Evolutionary conservation across 169 alveolate species (phyloP).

Genomic region (Plasmodium inui): DNA sequence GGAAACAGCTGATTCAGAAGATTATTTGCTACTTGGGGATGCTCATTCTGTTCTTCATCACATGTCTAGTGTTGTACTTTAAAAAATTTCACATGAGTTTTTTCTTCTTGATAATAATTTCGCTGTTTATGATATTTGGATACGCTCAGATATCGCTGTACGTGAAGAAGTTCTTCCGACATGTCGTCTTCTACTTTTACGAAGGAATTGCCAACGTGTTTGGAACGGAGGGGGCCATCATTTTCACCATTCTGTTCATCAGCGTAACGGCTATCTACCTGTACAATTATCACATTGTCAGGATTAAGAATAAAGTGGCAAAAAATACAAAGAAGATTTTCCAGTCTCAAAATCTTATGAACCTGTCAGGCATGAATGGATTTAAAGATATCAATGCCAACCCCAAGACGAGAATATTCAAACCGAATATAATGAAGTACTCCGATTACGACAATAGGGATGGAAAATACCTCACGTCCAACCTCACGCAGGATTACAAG

Average conservation of each 20-base stretch:
- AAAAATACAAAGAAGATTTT: slow-evolving; percentile 49
- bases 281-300: slow-evolving; percentile 65
- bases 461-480: slow-evolving; percentile 20
- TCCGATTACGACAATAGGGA: slow-evolving; percentile 44
- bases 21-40: slow-evolving; percentile 58
- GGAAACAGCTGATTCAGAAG: slow-evolving; percentile 65
- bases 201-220: slow-evolving; percentile 74
- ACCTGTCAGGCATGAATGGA: slow-evolving; percentile 36
- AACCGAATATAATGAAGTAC: slow-evolving; percentile 51
- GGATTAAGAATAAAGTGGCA: slow-evolving; percentile 63
- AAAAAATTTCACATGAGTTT: slow-evolving; percentile 67
- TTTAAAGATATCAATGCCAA: slow-evolving; percentile 21
- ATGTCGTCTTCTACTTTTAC: slow-evolving; percentile 59
- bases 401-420: slow-evolving; percentile 40
- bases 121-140: slow-evolving; percentile 74
- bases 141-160: slow-evolving; percentile 58
- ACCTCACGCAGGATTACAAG: slow-evolving; percentile 50
- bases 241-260: slow-evolving; percentile 33
- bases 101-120: slow-evolving; percentile 26
- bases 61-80: slow-evolving; percentile 46
- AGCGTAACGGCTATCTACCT: slow-evolving; percentile 51
- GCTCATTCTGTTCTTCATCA: slow-evolving; percentile 27
- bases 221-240: slow-evolving; percentile 76
- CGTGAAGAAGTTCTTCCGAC: slow-evolving; percentile 49
- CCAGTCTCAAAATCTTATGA: slow-evolving; percentile 66